Evolutionary conservation across 768 basidiomycete species (phyloP), one percentile per base, ranked within the genome.

Genomic region (Termitomyces titanicus): DNA sequence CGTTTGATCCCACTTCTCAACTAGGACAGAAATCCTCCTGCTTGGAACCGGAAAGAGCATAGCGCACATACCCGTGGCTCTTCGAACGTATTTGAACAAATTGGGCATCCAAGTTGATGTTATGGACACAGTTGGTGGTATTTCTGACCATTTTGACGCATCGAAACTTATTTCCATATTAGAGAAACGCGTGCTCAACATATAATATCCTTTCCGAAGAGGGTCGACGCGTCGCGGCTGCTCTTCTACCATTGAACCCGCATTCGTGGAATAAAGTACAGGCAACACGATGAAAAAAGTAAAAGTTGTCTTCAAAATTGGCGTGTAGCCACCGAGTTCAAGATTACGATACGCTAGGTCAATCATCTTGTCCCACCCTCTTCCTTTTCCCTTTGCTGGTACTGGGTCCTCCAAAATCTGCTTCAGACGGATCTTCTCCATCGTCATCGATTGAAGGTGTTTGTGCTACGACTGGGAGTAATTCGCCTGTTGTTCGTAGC

Each of bases 171-270:
- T 44, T 60, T n/a, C 27, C 15, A n/a, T 40, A 5, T 18, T 53
- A 90, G 94, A 77, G 92, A 64, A 97, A 95, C 66, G 96, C 95
- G 17, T 94, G 92, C 63, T 88, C 95, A 25, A 98, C 96, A 0
- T 99, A 94, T 70, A 98, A 99, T 69, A 68, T 99, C 22, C 78
- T 99, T 44, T 72, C 88, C 0, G 96, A 99, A 68, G 96, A 99
- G 72, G 96, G 96, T 7, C 78, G 96, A 50, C 85, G 89, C 24
- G 92, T 98, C 12, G 92, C 94, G 38, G 94, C 92, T 13, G 95
- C 94, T 2, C 70, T 97, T n/a, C 75, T 95, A 18, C 94, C 94
- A 4, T 60, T 85, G 17, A 70, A 74, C 7, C 76, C 79, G 40
- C 75, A 73, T 33, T 42, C 69, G n/a, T 89, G 87, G 89, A 68